These are phyloP conservation scores for Cochlearia excelsa DNA, from an alignment of 345 rosid species.

Conservation along the genomic window DNA sequence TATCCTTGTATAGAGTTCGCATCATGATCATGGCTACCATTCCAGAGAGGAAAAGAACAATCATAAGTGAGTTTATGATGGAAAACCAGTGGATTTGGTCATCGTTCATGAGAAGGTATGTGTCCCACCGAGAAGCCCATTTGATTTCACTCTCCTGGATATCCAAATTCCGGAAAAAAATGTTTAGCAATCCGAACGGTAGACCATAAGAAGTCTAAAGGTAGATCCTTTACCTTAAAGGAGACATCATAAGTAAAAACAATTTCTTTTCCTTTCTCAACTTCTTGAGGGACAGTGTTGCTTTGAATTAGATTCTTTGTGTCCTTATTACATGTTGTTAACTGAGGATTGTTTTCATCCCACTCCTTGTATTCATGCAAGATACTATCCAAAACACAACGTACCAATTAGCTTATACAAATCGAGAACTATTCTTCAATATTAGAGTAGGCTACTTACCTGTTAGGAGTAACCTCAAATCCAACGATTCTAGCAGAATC, in stretches of 20 bases:
- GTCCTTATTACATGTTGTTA: constrained; percentile 88
- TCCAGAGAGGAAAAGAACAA: constrained; percentile 94
- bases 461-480: constrained; percentile 90
- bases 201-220: background rate
- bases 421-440: background rate
- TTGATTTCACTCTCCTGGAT: constrained; percentile 84
- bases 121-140: constrained; percentile 99
- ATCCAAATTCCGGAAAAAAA: constrained; percentile 7
- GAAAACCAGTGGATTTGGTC: constrained; percentile 99
- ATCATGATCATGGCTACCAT: constrained; percentile 99
- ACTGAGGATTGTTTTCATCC: constrained; percentile 78
- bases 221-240: constrained; percentile 51
- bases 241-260: constrained; percentile 94
- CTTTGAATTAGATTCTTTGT: constrained; percentile 83
- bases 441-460: constrained; percentile 41
- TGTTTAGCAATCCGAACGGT: constrained; percentile 18
- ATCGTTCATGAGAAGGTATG: constrained; percentile 93
- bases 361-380: constrained; percentile 93
- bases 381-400: constrained; percentile 52
- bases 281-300: constrained; percentile 88
- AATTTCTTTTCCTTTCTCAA: constrained; percentile 62
- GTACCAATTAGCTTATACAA: background rate
- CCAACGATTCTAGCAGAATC: constrained; percentile 95
- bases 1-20: constrained; percentile 94
- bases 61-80: constrained; percentile 93